Evolutionary conservation across 441 rosid species (phyloP).

Genomic region (Hura crepitans): DNA sequence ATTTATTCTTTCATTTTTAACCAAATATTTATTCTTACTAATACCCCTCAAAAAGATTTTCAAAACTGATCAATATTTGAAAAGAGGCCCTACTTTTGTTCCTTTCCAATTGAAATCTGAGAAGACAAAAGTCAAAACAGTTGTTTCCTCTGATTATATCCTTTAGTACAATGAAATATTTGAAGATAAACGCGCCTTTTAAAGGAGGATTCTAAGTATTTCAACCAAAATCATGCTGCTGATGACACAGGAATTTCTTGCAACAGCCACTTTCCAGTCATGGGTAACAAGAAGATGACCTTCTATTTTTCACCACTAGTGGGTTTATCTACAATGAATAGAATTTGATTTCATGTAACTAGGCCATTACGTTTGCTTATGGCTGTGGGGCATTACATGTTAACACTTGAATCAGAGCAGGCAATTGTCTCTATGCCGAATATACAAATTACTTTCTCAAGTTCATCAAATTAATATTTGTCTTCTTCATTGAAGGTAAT

Average conservation of each 20-base stretch:
- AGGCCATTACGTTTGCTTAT: neutral
- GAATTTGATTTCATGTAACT: neutral
- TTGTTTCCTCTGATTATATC: conserved; percentile 3
- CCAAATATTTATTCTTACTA: neutral
- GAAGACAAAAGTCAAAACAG: neutral
- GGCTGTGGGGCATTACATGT: neutral
- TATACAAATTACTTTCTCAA: neutral
- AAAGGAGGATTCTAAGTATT: neutral
- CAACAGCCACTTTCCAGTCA: neutral
- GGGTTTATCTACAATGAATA: neutral
- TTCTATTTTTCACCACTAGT: neutral
- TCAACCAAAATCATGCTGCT: neutral
- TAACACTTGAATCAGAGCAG: neutral
- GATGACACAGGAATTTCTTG: neutral
- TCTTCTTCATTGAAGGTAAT: neutral
- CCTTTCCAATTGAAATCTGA: neutral
- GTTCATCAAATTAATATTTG: neutral
- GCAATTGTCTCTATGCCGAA: neutral
- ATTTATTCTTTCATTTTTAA: neutral
- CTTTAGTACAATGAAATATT: neutral
- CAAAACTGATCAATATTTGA: neutral
- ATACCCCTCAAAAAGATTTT: neutral
- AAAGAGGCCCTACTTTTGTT: neutral
- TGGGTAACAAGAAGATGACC: neutral
- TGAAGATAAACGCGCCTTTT: neutral